Percentiles rank a stretch among this genome's conserved stretches.
These are phyloP conservation scores for Phytophthora pini DNA, from an alignment of 352 stramenopile genomes.

Conservation along the genomic window DNA sequence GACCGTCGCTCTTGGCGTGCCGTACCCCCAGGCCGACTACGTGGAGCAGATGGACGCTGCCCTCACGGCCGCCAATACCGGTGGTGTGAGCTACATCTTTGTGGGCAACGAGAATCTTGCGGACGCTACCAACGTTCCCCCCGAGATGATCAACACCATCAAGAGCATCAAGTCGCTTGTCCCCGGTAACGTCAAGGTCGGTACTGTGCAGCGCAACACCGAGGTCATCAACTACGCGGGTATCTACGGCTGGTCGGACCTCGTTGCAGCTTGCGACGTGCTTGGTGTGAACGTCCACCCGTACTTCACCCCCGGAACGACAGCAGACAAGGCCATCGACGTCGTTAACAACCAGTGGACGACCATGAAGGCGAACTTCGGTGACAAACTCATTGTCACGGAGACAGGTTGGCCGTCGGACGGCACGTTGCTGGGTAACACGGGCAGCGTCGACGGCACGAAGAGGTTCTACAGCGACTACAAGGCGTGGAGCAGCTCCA, in stretches of 20 bases:
- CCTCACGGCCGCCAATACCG: slow-evolving; percentile 42
- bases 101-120: slow-evolving; percentile 73
- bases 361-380: slow-evolving; percentile 35
- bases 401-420: slow-evolving; percentile 60
- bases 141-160: slow-evolving; percentile 47
- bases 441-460: slow-evolving; percentile 25
- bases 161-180: slow-evolving; percentile 49
- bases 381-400: slow-evolving; percentile 54
- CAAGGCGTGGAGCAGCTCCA: slow-evolving; percentile 54
- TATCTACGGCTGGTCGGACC: slow-evolving; percentile 38
- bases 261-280: slow-evolving; percentile 47
- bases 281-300: slow-evolving; percentile 65
- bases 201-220: slow-evolving; percentile 71
- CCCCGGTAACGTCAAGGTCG: slow-evolving; percentile 56
- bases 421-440: slow-evolving; percentile 34
- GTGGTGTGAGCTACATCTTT: slow-evolving; percentile 63
- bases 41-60: slow-evolving; percentile 42
- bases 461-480: slow-evolving; percentile 56
- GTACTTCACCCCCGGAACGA: slow-evolving; percentile 46
- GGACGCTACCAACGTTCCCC: slow-evolving; percentile 25
- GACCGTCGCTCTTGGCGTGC: slow-evolving; percentile 50
- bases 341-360: slow-evolving; percentile 48
- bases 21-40: slow-evolving; percentile 51
- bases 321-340: slow-evolving; percentile 39
- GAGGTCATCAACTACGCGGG: slow-evolving; percentile 45